Conservation (phyloP, 1,139 yeast genomes). For the Debaryomyces sp. region DNA sequence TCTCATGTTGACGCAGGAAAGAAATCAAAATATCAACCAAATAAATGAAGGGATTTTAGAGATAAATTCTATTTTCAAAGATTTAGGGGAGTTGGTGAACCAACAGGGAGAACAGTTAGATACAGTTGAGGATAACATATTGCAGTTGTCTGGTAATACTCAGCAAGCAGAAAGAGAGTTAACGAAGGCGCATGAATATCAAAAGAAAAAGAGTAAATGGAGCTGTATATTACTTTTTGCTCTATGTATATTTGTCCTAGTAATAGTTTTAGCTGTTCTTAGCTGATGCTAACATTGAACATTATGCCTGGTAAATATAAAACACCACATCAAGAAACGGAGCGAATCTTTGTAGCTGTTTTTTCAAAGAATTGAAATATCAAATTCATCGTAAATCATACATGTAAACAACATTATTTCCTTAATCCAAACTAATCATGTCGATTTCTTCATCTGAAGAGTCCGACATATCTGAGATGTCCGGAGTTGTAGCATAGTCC, state of each 20-base stretch:
- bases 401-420: background rate
- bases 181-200: slow-evolving; percentile 73
- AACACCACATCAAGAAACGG: background rate
- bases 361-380: background rate
- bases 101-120: slow-evolving; percentile 88
- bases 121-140: slow-evolving; percentile 77
- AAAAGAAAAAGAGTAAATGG: slow-evolving; percentile 71
- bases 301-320: background rate
- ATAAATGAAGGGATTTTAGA: slow-evolving; percentile 80
- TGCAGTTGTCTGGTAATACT: slow-evolving; percentile 65
- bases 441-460: slow-evolving; percentile 16
- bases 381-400: background rate
- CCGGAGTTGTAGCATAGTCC: slow-evolving; percentile 32
- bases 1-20: slow-evolving; percentile 64
- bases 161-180: slow-evolving; percentile 74
- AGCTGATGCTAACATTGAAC: slow-evolving; percentile 22
- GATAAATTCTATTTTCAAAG: slow-evolving; percentile 82
- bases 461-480: slow-evolving; percentile 22
- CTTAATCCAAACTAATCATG: slow-evolving; percentile 18
- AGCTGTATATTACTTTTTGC: slow-evolving; percentile 63
- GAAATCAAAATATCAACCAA: slow-evolving; percentile 71
- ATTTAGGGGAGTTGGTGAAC: slow-evolving; percentile 71
- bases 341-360: background rate
- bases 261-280: slow-evolving; percentile 41
- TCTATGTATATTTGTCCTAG: slow-evolving; percentile 38